Evolutionary conservation across 2,329 filamentous ascomycete genomes (phyloP), one percentile per base, ranked within the genome.

Genomic region (Aspergillus phoenicis): DNA sequence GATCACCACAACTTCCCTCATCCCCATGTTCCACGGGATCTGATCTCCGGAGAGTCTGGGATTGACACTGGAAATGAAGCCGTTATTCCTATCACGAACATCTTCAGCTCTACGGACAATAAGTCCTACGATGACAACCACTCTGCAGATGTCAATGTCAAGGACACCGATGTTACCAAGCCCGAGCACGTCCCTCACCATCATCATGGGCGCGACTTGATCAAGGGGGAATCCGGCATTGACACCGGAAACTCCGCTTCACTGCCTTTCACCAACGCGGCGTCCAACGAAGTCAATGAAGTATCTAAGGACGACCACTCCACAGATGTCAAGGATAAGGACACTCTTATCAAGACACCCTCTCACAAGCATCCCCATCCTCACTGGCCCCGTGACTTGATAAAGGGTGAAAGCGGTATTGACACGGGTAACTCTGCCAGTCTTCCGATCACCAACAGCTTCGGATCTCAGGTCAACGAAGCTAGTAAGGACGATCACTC

Each of bases 361-460:
- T 45, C 17, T 1, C 41, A 22, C 17, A 20, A 24, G 1, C 41
- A 24, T 36, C 33, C 33, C 11, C 26, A 48, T 13, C 10, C 33
- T 10, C 7, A 41, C 45, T 11, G 11, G 24, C 39, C 47, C n/a
- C 24, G 22, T 4, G 24, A 65, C 5, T 61, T 62, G 1, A 60
- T 71, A 15, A 66, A 64, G 24, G 69, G 70, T 1, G 67, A 67
- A 5, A 62, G 64, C 7, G 70, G 66, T 5, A 20, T 70, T 8
- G 71, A 73, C 33, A 66, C 52, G 15, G 69, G 69, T 2, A 67
- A 71, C 28, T n/a, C n/a, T 2, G 57, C 26, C 1, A 8, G 6
- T 13, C 20, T 45, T 10, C 41, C 41, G 2, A 20, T 45, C 10
- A 45, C 41, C 4, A 45, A 45, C n/a, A 8, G 41, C 41, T 13